phyloP scores from a whole-genome alignment of 768 basidiomycete species.

The Mycena sanguinolenta region DNA sequence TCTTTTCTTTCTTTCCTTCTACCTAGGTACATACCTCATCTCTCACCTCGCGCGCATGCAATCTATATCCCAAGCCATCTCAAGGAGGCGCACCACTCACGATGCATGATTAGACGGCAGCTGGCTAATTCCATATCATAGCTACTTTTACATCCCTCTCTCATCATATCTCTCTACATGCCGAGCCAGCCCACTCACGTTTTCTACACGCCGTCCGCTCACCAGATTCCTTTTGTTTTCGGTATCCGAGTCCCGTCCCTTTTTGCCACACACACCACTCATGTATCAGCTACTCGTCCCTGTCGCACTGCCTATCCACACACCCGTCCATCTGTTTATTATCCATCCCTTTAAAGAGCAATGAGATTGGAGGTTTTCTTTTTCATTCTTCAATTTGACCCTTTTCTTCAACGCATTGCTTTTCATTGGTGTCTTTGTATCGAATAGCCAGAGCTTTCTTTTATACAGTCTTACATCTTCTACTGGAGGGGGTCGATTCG shows the following conservation, averaged over 20 bases:
- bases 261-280: conserved; percentile 29
- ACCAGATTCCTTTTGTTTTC: conserved; percentile 19
- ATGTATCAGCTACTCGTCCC: conserved; percentile 39
- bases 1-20: conserved; percentile 39
- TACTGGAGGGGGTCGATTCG: no score
- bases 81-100: conserved; percentile 41
- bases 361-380: conserved; percentile 35
- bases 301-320: conserved; percentile 33
- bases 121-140: conserved; percentile 33
- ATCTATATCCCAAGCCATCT: conserved; percentile 55
- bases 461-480: not conserved
- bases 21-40: conserved; percentile 45
- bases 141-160: conserved; percentile 24
- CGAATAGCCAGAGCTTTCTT: not conserved
- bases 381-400: not conserved
- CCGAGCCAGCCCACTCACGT: conserved; percentile 37
- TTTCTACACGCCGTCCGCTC: conserved; percentile 30
- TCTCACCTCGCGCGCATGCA: conserved; percentile 61
- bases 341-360: conserved; percentile 20
- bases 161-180: conserved; percentile 30
- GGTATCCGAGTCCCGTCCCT: not conserved
- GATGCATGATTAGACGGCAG: conserved; percentile 40
- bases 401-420: not conserved
- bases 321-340: conserved; percentile 33
- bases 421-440: conserved; percentile 4